Evolutionary conservation across 257 asterid genomes (phyloP).

Genomic region (Schizonepeta tenuifolia): DNA sequence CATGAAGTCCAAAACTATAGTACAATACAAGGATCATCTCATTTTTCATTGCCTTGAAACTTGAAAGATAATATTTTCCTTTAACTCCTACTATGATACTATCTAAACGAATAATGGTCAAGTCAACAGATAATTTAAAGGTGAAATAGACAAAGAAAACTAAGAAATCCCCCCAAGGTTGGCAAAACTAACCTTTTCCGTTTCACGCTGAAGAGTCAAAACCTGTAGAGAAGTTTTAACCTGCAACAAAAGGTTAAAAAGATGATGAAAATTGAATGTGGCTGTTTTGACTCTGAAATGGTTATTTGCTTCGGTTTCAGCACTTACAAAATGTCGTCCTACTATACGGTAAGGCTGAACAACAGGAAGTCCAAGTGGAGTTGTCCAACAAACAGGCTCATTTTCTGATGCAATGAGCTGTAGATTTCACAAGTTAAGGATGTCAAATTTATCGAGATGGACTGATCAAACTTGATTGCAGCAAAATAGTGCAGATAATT

Average conservation of each 20-base stretch:
- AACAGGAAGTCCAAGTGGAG: constrained; percentile 99
- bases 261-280: not conserved
- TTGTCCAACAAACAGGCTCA: constrained; percentile 90
- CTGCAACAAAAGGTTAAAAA: constrained; percentile 52
- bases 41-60: constrained; percentile 1
- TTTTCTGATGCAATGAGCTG: constrained; percentile 91
- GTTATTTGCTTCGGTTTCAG: constrained; percentile 19
- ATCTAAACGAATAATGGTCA: not conserved
- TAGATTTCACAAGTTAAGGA: constrained; percentile 33
- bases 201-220: constrained; percentile 75
- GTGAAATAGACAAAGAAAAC: constrained; percentile 21
- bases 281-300: constrained; percentile 20
- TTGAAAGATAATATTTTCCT: not conserved
- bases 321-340: constrained; percentile 76
- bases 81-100: constrained; percentile 3
- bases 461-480: not conserved
- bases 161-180: constrained; percentile 18
- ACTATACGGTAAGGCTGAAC: constrained; percentile 91
- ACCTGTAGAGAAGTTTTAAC: constrained; percentile 90
- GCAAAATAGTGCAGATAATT: constrained; percentile 1
- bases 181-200: constrained; percentile 66
- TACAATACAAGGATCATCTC: not conserved
- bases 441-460: constrained; percentile 15
- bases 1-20: constrained; percentile 18
- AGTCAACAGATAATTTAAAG: not conserved